A percentile compares a stretch with the other conserved stretches of the same genome.
Evolutionary conservation across 768 basidiomycete species (phyloP).

Genomic region (Solioccasus polychromus): DNA sequence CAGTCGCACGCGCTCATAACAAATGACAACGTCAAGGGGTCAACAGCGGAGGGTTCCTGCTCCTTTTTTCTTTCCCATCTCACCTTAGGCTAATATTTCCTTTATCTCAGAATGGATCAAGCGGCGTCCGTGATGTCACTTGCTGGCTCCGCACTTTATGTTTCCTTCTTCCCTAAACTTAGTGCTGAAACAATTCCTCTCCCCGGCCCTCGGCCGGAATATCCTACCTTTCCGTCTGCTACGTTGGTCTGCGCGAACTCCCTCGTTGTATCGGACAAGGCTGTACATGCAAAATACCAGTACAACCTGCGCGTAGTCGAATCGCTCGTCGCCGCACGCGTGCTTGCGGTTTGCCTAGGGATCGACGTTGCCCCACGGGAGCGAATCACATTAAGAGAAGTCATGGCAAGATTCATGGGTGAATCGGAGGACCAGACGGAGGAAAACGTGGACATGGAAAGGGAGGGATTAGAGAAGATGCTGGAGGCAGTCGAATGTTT

Average conservation of each 20-base stretch:
- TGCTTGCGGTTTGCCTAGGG: constrained; percentile 62
- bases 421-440: constrained; percentile 40
- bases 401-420: constrained; percentile 55
- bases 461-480: constrained; percentile 46
- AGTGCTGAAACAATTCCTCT: constrained; percentile 65
- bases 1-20: background rate
- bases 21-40: constrained; percentile 40
- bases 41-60: constrained; percentile 67
- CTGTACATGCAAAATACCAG: constrained; percentile 65
- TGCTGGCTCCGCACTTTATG: constrained; percentile 69
- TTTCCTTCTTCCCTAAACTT: constrained; percentile 78
- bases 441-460: constrained; percentile 43
- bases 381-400: constrained; percentile 64
- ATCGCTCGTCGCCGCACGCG: constrained; percentile 73
- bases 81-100: constrained; percentile 7
- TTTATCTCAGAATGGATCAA: constrained; percentile 73
- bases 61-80: background rate
- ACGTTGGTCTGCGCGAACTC: constrained; percentile 42
- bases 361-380: constrained; percentile 36
- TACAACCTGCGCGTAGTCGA: constrained; percentile 96
- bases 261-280: constrained; percentile 78
- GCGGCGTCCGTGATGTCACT: constrained; percentile 81
- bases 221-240: constrained; percentile 24
- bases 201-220: constrained; percentile 33
- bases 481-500: constrained; percentile 50